Evolutionary conservation across 148 eudicot species (phyloP), one percentile per base, ranked within the genome.

Genomic region (Amaranthus hypochondriacus): DNA sequence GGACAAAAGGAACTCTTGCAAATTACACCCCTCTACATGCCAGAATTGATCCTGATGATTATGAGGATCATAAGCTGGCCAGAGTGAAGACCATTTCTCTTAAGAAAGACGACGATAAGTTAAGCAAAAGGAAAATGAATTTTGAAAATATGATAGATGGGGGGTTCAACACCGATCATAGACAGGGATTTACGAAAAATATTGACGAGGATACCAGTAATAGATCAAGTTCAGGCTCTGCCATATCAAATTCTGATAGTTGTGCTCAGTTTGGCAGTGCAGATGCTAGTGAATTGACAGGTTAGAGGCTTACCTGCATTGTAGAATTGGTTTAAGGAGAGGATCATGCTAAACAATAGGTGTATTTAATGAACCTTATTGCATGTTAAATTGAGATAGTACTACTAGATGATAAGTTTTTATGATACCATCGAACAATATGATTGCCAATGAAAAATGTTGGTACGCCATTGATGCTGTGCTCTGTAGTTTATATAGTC

Each of bases 161-260:
- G 68, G 78, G 62, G 10, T 66, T 77, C 65, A 71, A 71, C 63
- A 77, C 86, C 6, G 85, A 86, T 43, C 78, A 83, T 73, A 74
- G 72, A 79, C 87, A 76, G 48, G 79, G 86, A 58, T 81, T 71
- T 47, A 84, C 71, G 54, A 95, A 87, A 78, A 81, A 56, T 42
- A 66, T 85, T 10, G 96, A 95, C 56, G 97, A 95, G 75, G 99
- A 92, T 78, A 90, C 83, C 53, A 95, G 99, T 80, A 92, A 92
- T 75, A 83, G 96, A 77, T 95, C 99, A 77, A 95, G 99, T 81
- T 95, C 97, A 70, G 99, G 97, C 70, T 95, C 99, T 70, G 99
- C 96, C 54, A 75, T 90, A 72, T 95, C 99, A 18, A 95, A 95
- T 70, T 86, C 97, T n/a, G 97, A 95, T 72, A 92, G 96, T 80